phyloP scores from a whole-genome alignment of 208 protist genomes.

The Acanthamoeba lenticulata region DNA sequence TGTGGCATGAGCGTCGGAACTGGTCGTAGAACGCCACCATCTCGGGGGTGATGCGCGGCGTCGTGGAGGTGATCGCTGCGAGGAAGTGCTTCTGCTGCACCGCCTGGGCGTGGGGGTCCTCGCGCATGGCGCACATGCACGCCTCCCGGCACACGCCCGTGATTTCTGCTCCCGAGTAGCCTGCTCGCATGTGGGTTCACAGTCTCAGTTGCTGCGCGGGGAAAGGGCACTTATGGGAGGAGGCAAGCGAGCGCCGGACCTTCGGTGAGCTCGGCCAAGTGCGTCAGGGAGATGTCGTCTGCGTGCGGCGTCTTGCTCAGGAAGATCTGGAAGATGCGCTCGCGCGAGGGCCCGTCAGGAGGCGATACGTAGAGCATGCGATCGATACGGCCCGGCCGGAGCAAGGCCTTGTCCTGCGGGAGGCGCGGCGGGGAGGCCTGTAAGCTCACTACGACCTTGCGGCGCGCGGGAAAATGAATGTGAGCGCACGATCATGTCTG shows the following conservation, averaged over 20 bases:
- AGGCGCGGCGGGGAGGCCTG: background rate
- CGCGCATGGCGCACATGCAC: conserved; percentile 51
- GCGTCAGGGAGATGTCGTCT: conserved; percentile 84
- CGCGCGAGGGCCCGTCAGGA: conserved; percentile 88
- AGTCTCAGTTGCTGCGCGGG: no score
- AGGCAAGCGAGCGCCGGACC: conserved; percentile 70
- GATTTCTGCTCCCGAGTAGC: conserved; percentile 57
- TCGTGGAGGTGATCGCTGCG: background rate
- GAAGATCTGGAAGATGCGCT: conserved; percentile 91
- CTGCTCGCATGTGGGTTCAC: background rate
- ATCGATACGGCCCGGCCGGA: conserved; percentile 96
- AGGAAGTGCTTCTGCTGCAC: conserved; percentile 52
- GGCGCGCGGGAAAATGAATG: background rate
- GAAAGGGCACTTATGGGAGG: background rate
- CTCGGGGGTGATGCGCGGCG: conserved; percentile 25
- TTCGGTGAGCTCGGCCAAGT: conserved; percentile 77
- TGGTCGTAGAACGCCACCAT: conserved; percentile 66
- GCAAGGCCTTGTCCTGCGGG: conserved; percentile 92
- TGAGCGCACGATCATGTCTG: conserved; percentile 93
- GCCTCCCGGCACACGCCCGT: conserved; percentile 54
- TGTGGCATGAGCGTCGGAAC: background rate
- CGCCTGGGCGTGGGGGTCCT: conserved; percentile 9
- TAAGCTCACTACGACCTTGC: background rate
- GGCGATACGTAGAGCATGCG: conserved; percentile 93
- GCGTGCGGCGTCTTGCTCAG: conserved; percentile 85